phyloP scores from a whole-genome alignment of 257 asterid species.

The Salvia splendens region DNA sequence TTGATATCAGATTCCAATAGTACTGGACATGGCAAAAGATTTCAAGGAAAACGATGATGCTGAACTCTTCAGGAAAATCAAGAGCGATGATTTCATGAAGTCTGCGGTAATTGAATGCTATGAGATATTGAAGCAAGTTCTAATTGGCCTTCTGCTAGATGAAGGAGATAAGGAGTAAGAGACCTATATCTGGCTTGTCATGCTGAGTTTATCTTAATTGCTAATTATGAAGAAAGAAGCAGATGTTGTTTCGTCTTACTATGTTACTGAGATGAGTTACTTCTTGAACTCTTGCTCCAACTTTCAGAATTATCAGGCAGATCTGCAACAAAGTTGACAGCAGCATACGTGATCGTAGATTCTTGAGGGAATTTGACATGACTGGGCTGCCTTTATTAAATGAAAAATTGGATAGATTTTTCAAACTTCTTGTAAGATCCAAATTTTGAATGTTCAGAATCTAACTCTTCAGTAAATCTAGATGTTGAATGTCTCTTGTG shows the following conservation, averaged over 20 bases:
- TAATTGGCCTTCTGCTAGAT: constrained; percentile 60
- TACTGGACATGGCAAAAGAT: constrained; percentile 97
- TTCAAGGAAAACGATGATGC: constrained; percentile 74
- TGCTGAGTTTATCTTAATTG: not conserved
- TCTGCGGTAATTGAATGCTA: constrained; percentile 91
- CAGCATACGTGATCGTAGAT: constrained; percentile 53
- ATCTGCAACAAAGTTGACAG: constrained; percentile 58
- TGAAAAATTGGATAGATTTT: constrained; percentile 77
- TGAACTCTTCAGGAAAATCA: constrained; percentile 86
- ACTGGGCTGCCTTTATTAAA: constrained; percentile 74
- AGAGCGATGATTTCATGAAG: constrained; percentile 76
- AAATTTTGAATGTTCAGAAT: constrained; percentile 22
- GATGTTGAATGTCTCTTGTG: constrained; percentile 14
- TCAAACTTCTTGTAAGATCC: constrained; percentile 62
- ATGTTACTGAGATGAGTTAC: constrained; percentile 22
- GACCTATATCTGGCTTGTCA: constrained; percentile 32
- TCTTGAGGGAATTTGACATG: constrained; percentile 68
- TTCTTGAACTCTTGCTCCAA: constrained; percentile 29
- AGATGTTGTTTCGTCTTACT: constrained; percentile 1
- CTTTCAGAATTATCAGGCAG: constrained; percentile 59
- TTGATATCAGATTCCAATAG: constrained; percentile 84
- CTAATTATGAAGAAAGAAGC: constrained; percentile 1
- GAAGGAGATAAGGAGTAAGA: constrained; percentile 69
- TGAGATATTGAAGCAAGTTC: constrained; percentile 67
- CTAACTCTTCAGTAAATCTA: constrained; percentile 19